Conservation (phyloP, 2,329 filamentous ascomycete species). For the Verticillium albo-atrum region DNA sequence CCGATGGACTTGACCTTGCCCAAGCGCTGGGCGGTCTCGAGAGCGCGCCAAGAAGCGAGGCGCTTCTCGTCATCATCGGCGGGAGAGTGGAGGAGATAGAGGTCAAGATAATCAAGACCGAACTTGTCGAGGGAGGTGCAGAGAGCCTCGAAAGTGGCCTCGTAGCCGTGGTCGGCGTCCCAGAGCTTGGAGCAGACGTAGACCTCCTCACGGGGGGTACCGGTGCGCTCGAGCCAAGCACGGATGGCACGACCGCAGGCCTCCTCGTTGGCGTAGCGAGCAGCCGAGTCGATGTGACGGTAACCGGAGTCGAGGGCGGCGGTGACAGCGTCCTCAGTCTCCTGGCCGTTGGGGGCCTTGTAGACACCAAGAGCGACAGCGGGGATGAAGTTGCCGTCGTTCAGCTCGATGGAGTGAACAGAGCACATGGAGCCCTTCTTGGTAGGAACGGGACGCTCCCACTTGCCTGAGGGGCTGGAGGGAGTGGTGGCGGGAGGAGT, state of each 20-base stretch:
- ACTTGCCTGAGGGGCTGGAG: conserved; percentile 14
- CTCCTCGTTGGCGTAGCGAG: conserved; percentile 21
- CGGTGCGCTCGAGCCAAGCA: conserved; percentile 18
- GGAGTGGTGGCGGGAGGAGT: conserved; percentile 24
- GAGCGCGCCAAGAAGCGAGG: conserved; percentile 25
- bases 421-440: conserved; percentile 1
- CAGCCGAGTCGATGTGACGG: conserved; percentile 46
- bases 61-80: conserved; percentile 32
- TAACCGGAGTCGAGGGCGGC: conserved; percentile 43
- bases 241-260: conserved; percentile 13
- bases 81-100: conserved; percentile 49
- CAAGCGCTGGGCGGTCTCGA: conserved; percentile 12
- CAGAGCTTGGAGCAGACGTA: conserved; percentile 34
- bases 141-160: conserved; percentile 27
- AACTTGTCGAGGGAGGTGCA: conserved; percentile 40
- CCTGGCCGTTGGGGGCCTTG: conserved; percentile 38
- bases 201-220: conserved; percentile 26
- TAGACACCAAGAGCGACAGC: conserved; percentile 43
- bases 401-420: conserved; percentile 22
- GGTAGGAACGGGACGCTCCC: conserved; percentile 1
- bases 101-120: conserved; percentile 44
- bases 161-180: conserved; percentile 26
- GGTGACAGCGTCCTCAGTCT: conserved; percentile 25
- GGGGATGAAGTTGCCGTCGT: conserved; percentile 29
- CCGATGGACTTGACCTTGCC: conserved; percentile 45